Base-by-base conservation (phyloP, 495 filamentous ascomycete genomes). In the Penicillium bovifimosum region DNA sequence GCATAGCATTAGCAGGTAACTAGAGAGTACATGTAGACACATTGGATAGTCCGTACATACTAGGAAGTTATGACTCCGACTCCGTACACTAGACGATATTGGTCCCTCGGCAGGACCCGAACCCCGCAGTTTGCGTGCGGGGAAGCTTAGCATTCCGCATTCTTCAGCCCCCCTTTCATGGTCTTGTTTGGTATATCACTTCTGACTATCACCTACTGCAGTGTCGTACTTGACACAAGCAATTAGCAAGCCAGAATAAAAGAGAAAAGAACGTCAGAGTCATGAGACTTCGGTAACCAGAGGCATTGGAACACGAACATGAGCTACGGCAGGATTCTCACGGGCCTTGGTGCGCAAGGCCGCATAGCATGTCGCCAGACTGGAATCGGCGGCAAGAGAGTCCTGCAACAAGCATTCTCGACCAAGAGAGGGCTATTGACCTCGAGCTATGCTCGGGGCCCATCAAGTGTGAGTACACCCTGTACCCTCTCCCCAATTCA, bases 371-470 rank as follows among this genome's bases (percentile, higher is more conserved):
- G 40, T 9, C 20, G 28, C 7, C 6, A 5, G 2, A 2, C 10
- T 8, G 11, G 3, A 0, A 16, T 45, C 26, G 29, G 45, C 7
- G 11, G 29, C 33, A 47, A 20, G 18, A 29, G 20, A 24, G 4
- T 4, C 13, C 14, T 42, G 5, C 8, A 28, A 11, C 34, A 28
- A n/a, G 11, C 16, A 24, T 39, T 13, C 13, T 38, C 44, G 29
- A 16, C 17, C 9, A 53, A 33, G 26, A 65, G 76, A 51, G 59
- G 59, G 9, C 27, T 80, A 6, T 49, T 80, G 34, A 79, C 76
- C 1, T 57, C 75, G 53, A 80, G 77, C 47, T 72, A 73, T 61
- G 60, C 68, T 41, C 68, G 68, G 29, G 76, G 76, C 13, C 68
- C 76, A 14, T 64, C 65, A 27, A 63, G 70, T 62, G 78, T 78